Evolutionary conservation across 192 early-diverging fungal genomes (phyloP), one percentile per base, ranked within the genome.

Genomic region (Backusella morwellensis): DNA sequence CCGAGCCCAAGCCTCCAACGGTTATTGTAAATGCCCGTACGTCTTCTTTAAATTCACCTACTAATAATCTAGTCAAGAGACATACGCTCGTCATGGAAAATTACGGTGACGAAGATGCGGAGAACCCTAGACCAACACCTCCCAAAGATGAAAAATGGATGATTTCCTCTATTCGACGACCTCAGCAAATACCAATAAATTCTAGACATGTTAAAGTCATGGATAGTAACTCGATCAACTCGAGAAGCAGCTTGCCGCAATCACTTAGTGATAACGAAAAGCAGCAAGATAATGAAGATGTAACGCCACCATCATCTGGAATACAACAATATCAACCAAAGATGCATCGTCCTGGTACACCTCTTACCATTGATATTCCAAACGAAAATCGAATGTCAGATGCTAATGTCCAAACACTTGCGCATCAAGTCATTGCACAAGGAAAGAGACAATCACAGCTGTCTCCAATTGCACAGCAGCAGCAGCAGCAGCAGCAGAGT

Each of bases 81-180:
- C 56, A 63, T 63, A 63, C 56, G 0, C 26, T 63, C 6, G 41
- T 67, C 19, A 40, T 36, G 4, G 44, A 76, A 15, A 75, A 73
- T 35, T 42, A 76, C 29, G 42, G 35, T 15, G 79, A 76, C 9
- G 70, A 76, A 17, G 71, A 76, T 40, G 38, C 54, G 11, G 35
- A 35, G 0, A 29, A 29, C 23, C 72, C 77, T 34, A 66, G 73
- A 26, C 47, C 47, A 50, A 23, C 77, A 1, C 76, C 77, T 15
- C 80, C 80, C 34, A 74, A 72, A 35, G 76, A 77, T 34, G 80
- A 82, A 42, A 82, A 82, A 68, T 82, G 80, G 80, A 63, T 82
- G 5, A 82, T 82, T 34, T 78, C 77, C 4, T 82, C 80, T 42
- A 75, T 82, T 50, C 76, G 80, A 11, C 73, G 69, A 63, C 77